A percentile compares a stretch with the other conserved stretches of the same genome.
These are phyloP conservation scores for Lichtheimia ramosa DNA, from an alignment of 371 early-diverging fungal species.

Conservation along the genomic window DNA sequence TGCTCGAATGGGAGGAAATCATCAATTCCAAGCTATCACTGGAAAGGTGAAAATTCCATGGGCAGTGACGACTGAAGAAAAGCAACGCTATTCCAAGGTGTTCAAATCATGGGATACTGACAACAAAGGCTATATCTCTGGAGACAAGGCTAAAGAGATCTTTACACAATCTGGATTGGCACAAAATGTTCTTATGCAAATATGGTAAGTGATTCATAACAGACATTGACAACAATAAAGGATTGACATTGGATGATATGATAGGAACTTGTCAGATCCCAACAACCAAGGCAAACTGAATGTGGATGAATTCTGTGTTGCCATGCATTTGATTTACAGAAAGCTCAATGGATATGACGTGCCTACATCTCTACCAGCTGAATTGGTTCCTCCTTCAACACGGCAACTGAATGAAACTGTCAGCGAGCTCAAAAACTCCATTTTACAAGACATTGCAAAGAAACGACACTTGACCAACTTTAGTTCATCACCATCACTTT, in stretches of 20 bases:
- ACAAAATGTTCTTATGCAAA: conserved; percentile 75
- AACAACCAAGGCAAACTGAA: conserved; percentile 87
- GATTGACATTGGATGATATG: not conserved
- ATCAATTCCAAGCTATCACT: conserved; percentile 30
- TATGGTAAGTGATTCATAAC: conserved; percentile 64
- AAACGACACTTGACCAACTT: conserved; percentile 42
- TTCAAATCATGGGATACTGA: conserved; percentile 89
- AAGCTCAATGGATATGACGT: conserved; percentile 79
- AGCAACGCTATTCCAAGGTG: conserved; percentile 76
- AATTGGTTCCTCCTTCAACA: conserved; percentile 80
- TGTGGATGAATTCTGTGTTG: conserved; percentile 90
- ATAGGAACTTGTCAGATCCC: conserved; percentile 82
- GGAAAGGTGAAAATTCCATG: conserved; percentile 58
- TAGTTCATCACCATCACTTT: conserved; percentile 31
- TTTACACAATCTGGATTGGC: conserved; percentile 86
- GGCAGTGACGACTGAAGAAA: conserved; percentile 82
- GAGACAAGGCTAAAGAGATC: conserved; percentile 80
- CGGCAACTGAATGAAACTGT: conserved; percentile 64
- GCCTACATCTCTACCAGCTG: conserved; percentile 77
- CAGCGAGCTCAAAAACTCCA: conserved; percentile 51
- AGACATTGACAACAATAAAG: not conserved
- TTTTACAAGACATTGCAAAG: conserved; percentile 50
- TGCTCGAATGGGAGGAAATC: conserved; percentile 10
- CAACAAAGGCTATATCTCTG: conserved; percentile 74
- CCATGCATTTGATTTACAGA: conserved; percentile 89